Evolutionary conservation across 179 eudicot species (phyloP).

Genomic region (Beta lomatogona): DNA sequence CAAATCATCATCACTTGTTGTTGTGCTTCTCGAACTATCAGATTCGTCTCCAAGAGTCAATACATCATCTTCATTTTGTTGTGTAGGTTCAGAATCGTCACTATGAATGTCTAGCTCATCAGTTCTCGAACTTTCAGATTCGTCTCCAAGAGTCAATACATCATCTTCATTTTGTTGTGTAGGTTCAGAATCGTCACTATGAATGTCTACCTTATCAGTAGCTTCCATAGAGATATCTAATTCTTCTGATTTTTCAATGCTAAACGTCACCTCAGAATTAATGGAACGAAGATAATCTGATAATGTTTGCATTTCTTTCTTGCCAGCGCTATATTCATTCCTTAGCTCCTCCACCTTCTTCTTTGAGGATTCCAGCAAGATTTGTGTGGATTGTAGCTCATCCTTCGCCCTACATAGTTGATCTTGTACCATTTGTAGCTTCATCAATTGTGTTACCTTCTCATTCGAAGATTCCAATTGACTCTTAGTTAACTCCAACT

Average conservation of each 20-base stretch:
- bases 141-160: background rate
- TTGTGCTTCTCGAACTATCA: no score
- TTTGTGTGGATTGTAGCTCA: conserved; percentile 24
- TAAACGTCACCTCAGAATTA: conserved; percentile 20
- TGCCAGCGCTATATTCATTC: conserved; percentile 9
- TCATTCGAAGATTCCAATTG: conserved; percentile 10
- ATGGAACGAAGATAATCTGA: conserved; percentile 20
- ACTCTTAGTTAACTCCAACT: conserved; percentile 4
- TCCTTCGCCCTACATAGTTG: conserved; percentile 12
- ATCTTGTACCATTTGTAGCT: conserved; percentile 3
- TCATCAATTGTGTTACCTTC: background rate
- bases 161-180: background rate
- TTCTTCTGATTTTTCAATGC: conserved; percentile 21
- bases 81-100: background rate
- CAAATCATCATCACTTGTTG: no score
- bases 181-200: background rate
- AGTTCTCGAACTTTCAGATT: background rate
- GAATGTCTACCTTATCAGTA: background rate
- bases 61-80: background rate
- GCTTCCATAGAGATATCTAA: conserved; percentile 8
- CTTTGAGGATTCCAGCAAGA: conserved; percentile 15
- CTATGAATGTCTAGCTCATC: no score
- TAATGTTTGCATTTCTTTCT: conserved; percentile 18
- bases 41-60: background rate
- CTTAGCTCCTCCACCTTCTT: conserved; percentile 19